These are phyloP conservation scores for Silene latifolia DNA, from an alignment of 148 eudicot genomes.

Conservation along the genomic window DNA sequence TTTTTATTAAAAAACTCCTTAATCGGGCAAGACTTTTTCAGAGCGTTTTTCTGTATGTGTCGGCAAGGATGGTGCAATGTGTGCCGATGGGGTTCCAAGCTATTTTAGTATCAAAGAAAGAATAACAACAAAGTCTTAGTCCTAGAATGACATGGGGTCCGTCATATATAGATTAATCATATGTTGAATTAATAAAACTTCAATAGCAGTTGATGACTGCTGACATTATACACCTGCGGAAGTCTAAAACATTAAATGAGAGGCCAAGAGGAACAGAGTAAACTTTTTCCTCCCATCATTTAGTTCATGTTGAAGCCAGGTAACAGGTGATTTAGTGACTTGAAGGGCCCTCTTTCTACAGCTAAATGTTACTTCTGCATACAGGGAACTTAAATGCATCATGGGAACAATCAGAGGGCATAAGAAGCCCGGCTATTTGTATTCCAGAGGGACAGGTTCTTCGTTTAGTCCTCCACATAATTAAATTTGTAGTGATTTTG, in stretches of 20 bases:
- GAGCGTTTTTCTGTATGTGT: background rate
- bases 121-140: background rate
- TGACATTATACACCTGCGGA: background rate
- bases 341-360: background rate
- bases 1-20: background rate
- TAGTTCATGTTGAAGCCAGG: background rate
- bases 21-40: too few relatives aligned
- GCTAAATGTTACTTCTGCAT: background rate
- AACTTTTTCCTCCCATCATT: background rate
- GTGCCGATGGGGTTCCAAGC: background rate
- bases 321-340: background rate
- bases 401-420: constrained; percentile 59
- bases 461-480: constrained; percentile 1
- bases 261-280: background rate
- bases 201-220: background rate
- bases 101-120: too few relatives aligned
- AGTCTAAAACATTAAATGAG: background rate
- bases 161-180: background rate
- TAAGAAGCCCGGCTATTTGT: constrained; percentile 57
- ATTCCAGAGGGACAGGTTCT: constrained; percentile 86
- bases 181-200: background rate
- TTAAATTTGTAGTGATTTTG: background rate
- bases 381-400: constrained; percentile 57
- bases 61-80: background rate
- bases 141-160: background rate